phyloP scores from a whole-genome alignment of 129 eudicot genomes.

The Mikania micrantha region DNA sequence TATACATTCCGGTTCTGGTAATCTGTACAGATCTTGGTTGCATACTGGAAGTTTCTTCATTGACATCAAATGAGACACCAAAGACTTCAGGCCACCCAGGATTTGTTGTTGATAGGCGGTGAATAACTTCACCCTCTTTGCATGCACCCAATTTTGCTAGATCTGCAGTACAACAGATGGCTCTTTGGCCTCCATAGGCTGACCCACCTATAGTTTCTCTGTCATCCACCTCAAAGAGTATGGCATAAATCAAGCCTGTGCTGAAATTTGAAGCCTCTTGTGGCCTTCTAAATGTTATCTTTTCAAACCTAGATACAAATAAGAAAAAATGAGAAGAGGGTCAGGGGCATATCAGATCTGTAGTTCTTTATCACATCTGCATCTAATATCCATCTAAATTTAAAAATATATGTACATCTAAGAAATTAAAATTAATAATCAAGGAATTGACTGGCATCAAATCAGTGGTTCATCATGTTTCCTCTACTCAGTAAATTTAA shows the following conservation, averaged over 20 bases:
- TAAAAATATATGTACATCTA: background rate
- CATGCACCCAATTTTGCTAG: conserved; percentile 95
- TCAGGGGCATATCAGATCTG: background rate
- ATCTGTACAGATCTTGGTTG: conserved; percentile 62
- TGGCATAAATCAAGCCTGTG: conserved; percentile 62
- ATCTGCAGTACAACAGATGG: conserved; percentile 92
- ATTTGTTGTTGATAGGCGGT: conserved; percentile 74
- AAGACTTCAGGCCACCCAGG: conserved; percentile 94
- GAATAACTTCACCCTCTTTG: conserved; percentile 73
- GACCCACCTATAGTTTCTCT: conserved; percentile 94
- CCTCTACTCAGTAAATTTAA: background rate
- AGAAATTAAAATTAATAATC: background rate
- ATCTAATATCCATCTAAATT: background rate
- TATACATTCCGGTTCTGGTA: conserved; percentile 93
- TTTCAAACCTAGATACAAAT: conserved; percentile 57
- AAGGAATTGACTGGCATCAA: background rate
- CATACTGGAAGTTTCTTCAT: conserved; percentile 45
- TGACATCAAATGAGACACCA: conserved; percentile 56
- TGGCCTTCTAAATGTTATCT: conserved; percentile 68
- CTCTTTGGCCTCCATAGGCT: conserved; percentile 98
- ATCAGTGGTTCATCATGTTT: background rate
- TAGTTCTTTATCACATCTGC: conserved; percentile 3
- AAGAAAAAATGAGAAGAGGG: background rate
- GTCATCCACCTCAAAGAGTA: conserved; percentile 90
- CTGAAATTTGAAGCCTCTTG: conserved; percentile 60